These are phyloP conservation scores for Colletotrichum noveboracense DNA, from an alignment of 2,329 filamentous ascomycete species.

Conservation along the genomic window DNA sequence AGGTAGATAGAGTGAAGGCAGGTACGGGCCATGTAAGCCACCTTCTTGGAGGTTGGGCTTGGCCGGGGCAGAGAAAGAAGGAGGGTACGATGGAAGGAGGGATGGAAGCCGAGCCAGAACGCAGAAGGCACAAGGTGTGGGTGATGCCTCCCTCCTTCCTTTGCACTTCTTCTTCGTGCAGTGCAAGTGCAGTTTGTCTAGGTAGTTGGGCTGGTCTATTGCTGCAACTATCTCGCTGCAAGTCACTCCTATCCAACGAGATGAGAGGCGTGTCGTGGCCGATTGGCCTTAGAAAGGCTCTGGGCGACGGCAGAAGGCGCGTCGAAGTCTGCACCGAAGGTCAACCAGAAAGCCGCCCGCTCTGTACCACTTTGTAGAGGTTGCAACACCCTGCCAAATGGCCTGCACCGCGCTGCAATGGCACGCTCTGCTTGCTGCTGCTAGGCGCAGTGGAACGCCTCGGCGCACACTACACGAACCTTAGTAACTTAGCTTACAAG, in stretches of 20 bases:
- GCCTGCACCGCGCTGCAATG: conserved; percentile 9
- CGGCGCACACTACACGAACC: neutral
- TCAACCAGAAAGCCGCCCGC: conserved; percentile 10
- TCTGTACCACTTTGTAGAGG: neutral
- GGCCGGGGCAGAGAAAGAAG: neutral
- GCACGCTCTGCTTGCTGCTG: neutral
- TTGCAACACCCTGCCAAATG: neutral
- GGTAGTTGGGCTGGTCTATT: neutral
- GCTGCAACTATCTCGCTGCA: neutral
- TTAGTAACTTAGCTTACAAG: neutral
- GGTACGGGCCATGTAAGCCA: neutral
- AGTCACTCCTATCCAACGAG: neutral
- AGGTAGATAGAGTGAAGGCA: neutral
- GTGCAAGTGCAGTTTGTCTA: neutral
- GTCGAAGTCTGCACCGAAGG: conserved; percentile 21
- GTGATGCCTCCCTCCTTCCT: neutral
- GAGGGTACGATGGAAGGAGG: neutral
- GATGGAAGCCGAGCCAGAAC: neutral
- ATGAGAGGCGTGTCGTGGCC: neutral
- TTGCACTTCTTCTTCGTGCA: neutral
- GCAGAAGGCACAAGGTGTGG: neutral
- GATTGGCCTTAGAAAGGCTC: neutral
- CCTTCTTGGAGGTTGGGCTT: neutral
- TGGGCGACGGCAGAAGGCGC: conserved; percentile 13
- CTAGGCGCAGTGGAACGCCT: neutral